Conservation (phyloP, 2,329 filamentous ascomycete species). For the Penicillium brasilianum region DNA sequence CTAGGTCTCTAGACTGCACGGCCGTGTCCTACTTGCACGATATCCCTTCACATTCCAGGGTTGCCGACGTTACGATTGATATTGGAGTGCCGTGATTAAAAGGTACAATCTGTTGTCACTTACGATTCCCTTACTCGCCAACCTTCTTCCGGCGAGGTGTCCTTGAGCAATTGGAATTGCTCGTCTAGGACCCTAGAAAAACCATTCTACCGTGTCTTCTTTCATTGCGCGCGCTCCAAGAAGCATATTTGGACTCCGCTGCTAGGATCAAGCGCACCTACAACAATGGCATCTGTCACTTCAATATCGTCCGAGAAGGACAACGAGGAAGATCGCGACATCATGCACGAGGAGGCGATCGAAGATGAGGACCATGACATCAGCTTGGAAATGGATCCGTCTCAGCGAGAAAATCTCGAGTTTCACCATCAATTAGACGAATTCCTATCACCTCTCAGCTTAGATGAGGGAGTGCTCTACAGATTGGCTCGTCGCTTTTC, state of each 20-base stretch:
- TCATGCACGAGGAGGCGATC: slow-evolving; percentile 36
- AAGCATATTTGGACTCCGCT: background rate
- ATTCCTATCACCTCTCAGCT: slow-evolving; percentile 47
- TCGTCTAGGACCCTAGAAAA: background rate
- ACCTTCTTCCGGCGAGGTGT: background rate
- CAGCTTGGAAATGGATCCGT: slow-evolving; percentile 35
- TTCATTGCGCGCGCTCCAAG: background rate
- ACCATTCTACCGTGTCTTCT: background rate
- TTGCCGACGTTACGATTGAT: slow-evolving; percentile 24
- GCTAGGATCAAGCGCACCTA: background rate
- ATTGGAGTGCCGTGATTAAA: slow-evolving; percentile 21
- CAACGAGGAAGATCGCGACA: slow-evolving; percentile 37
- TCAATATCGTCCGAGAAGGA: slow-evolving; percentile 31
- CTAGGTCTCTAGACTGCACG: slow-evolving; percentile 18
- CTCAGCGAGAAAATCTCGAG: slow-evolving; percentile 36
- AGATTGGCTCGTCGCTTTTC: slow-evolving; percentile 53
- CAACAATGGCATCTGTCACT: slow-evolving; percentile 34
- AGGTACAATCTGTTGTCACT: slow-evolving; percentile 10
- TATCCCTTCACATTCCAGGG: slow-evolving; percentile 20
- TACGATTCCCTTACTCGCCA: background rate
- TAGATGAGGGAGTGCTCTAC: slow-evolving; percentile 52
- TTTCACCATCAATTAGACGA: slow-evolving; percentile 45
- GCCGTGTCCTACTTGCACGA: slow-evolving; percentile 14
- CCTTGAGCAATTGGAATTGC: background rate
- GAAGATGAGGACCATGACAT: slow-evolving; percentile 45